Evolutionary conservation across 495 filamentous ascomycete genomes (phyloP).

Genomic region (Xylaria cubensis): DNA sequence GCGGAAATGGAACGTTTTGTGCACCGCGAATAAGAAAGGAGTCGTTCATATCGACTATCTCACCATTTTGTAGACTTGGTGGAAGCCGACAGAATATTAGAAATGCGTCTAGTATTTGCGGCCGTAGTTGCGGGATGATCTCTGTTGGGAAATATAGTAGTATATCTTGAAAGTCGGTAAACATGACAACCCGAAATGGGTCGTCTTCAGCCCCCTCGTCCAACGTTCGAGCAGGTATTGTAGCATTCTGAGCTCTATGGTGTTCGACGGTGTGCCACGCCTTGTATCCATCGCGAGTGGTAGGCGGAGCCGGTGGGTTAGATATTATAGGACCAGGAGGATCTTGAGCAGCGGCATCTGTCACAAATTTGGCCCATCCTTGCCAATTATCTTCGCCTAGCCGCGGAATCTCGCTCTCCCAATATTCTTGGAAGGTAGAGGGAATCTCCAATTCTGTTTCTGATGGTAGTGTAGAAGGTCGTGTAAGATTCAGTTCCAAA

Average conservation of each 20-base stretch:
- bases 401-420: conserved; percentile 84
- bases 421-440: conserved; percentile 69
- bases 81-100: conserved; percentile 74
- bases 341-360: conserved; percentile 39
- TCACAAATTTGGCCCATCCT: conserved; percentile 70
- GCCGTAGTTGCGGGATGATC: conserved; percentile 42
- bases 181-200: conserved; percentile 78
- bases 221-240: conserved; percentile 70
- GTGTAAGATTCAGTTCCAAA: conserved; percentile 75
- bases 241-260: conserved; percentile 51
- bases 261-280: conserved; percentile 70
- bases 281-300: conserved; percentile 48
- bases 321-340: conserved; percentile 45
- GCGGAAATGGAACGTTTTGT: conserved; percentile 20
- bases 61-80: conserved; percentile 41
- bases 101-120: conserved; percentile 67
- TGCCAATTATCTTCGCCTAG: conserved; percentile 75
- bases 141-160: conserved; percentile 60
- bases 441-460: conserved; percentile 44
- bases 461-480: conserved; percentile 46
- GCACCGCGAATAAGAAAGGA: conserved; percentile 42
- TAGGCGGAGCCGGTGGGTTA: conserved; percentile 29
- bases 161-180: conserved; percentile 72
- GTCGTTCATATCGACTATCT: conserved; percentile 38
- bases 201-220: conserved; percentile 73